A percentile compares a stretch with the other conserved stretches of the same genome.
Conservation (phyloP, 345 rosid species). For the Carallia pectinifolia region DNA sequence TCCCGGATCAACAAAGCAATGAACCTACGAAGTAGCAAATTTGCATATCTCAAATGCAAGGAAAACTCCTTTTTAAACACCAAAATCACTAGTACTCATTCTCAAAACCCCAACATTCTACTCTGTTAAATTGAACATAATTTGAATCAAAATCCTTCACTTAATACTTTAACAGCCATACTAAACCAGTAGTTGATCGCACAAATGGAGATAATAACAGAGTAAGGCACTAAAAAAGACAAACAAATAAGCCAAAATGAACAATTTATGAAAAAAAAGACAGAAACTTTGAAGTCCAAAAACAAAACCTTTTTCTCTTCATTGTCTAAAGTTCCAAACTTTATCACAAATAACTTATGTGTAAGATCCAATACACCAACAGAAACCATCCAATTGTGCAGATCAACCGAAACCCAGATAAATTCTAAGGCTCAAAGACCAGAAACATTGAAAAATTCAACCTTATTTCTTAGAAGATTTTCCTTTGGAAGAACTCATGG, state of each 20-base stretch:
- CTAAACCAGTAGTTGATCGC: too few relatives aligned
- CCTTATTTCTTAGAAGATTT: constrained; percentile 58
- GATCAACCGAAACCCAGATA: background rate
- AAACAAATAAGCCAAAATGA: background rate
- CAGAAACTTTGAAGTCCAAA: background rate
- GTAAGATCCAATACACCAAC: constrained; percentile 1
- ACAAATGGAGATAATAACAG: too few relatives aligned
- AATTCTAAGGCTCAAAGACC: constrained; percentile 3
- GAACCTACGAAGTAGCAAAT: background rate
- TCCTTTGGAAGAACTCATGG: constrained; percentile 52
- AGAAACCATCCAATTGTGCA: constrained; percentile 1
- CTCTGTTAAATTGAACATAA: background rate
- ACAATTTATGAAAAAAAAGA: background rate
- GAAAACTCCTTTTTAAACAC: background rate
- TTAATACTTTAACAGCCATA: background rate
- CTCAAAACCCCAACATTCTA: too few relatives aligned
- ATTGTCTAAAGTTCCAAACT: constrained; percentile 9
- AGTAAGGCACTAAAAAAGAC: too few relatives aligned
- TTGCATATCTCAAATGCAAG: background rate
- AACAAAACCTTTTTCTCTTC: background rate
- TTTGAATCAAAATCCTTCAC: background rate
- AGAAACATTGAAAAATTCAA: constrained; percentile 8
- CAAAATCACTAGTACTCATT: background rate
- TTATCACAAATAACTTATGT: background rate
- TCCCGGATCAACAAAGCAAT: background rate